Evolutionary conservation across 2,329 filamentous ascomycete species (phyloP).

Genomic region (Apiospora sp.): DNA sequence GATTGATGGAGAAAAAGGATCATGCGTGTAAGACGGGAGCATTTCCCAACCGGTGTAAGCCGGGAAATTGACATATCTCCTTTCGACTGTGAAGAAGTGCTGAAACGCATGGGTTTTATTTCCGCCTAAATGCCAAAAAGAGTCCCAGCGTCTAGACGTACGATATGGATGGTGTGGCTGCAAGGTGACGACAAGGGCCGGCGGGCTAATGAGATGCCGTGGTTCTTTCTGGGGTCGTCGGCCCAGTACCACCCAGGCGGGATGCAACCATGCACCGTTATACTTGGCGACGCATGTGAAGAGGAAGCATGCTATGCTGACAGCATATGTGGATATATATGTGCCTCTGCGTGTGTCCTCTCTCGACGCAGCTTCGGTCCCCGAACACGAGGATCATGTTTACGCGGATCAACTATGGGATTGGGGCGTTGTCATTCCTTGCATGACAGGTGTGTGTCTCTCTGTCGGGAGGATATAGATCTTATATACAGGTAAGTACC

Average conservation of each 20-base stretch:
- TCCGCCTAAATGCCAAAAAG: conserved; percentile 5
- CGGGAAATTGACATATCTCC: background rate
- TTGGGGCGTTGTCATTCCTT: background rate
- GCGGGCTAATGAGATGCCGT: background rate
- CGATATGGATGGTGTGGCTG: background rate
- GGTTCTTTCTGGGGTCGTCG: background rate
- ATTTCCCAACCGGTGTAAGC: background rate
- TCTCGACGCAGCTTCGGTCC: background rate
- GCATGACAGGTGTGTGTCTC: background rate
- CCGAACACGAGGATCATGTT: background rate
- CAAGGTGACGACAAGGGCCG: background rate
- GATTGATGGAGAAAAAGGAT: background rate
- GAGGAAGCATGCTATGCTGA: background rate
- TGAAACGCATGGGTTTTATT: background rate
- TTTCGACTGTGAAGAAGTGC: background rate
- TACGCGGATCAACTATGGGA: background rate
- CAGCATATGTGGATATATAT: background rate
- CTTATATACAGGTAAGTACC: background rate
- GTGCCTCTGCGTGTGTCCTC: background rate
- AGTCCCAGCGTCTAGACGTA: background rate
- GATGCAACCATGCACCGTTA: background rate
- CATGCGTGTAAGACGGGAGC: background rate
- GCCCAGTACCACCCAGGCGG: background rate
- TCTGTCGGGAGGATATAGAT: background rate
- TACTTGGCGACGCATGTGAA: background rate